Evolutionary conservation across 2,329 filamentous ascomycete species (phyloP).

Genomic region (Cytospora schulzeri): DNA sequence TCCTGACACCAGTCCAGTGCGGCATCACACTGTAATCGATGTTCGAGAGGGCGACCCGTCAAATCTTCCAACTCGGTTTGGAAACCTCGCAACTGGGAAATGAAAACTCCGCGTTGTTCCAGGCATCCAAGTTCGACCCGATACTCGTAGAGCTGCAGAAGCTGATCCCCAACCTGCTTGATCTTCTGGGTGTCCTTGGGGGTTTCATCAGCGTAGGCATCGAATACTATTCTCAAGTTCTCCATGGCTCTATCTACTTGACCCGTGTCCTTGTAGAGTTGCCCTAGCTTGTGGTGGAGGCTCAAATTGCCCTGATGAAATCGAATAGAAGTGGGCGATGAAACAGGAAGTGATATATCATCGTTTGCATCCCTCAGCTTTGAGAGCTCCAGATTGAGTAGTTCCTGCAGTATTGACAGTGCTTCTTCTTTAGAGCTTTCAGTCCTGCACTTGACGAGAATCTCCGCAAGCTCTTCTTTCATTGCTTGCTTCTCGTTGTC

Average conservation of each 20-base stretch:
- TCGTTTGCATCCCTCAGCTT: not conserved
- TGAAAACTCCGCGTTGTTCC: not conserved
- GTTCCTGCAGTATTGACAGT: not conserved
- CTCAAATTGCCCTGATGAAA: not conserved
- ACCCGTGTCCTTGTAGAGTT: constrained; percentile 17
- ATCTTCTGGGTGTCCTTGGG: not conserved
- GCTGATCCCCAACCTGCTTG: not conserved
- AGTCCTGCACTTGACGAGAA: constrained; percentile 2
- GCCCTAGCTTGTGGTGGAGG: constrained; percentile 16
- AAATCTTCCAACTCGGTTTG: constrained; percentile 5
- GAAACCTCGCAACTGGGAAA: constrained; percentile 13
- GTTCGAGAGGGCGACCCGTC: constrained; percentile 1
- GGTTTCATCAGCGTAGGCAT: not conserved
- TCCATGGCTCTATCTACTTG: constrained; percentile 6
- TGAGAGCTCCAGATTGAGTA: not conserved
- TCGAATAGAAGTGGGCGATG: not conserved
- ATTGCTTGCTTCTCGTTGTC: constrained; percentile 3
- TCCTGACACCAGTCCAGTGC: constrained; percentile 16
- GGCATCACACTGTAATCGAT: not conserved
- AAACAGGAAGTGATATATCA: not conserved
- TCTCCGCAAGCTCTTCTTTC: constrained; percentile 12
- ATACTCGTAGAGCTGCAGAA: constrained; percentile 3
- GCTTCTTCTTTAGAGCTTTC: constrained; percentile 4
- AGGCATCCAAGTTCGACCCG: not conserved
- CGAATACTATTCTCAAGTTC: constrained; percentile 7